These are phyloP conservation scores for Rhizopogon roseolus DNA, from an alignment of 768 basidiomycete genomes.

Conservation along the genomic window DNA sequence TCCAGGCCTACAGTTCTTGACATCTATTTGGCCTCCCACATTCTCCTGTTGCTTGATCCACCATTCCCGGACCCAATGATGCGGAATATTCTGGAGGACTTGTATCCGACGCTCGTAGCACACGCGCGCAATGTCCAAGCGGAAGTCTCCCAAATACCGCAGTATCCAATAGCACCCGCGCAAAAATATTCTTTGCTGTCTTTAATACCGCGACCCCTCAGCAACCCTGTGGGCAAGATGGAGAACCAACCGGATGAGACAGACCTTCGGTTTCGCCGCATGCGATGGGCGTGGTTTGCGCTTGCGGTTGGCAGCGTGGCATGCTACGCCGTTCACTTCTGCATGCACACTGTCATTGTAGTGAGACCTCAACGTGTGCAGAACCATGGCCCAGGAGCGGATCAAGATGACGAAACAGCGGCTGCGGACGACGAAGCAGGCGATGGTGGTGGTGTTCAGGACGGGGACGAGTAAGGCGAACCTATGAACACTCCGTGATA, in stretches of 20 bases:
- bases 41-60: slow-evolving; percentile 53
- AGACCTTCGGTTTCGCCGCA: slow-evolving; percentile 42
- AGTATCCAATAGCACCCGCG: slow-evolving; percentile 13
- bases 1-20: slow-evolving; percentile 61
- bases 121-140: slow-evolving; percentile 53
- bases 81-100: slow-evolving; percentile 45
- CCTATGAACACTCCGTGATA: neutral
- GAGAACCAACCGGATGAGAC: slow-evolving; percentile 26
- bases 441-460: slow-evolving; percentile 2
- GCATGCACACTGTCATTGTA: neutral
- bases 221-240: slow-evolving; percentile 6
- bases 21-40: slow-evolving; percentile 61
- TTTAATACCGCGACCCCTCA: slow-evolving; percentile 31
- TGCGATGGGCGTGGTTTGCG: slow-evolving; percentile 51
- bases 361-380: neutral
- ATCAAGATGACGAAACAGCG: neutral
- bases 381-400: neutral
- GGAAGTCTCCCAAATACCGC: slow-evolving; percentile 22
- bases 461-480: slow-evolving; percentile 10
- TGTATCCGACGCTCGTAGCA: slow-evolving; percentile 51
- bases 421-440: neutral
- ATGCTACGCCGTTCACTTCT: slow-evolving; percentile 28
- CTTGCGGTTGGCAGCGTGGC: slow-evolving; percentile 38
- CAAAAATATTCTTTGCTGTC: slow-evolving; percentile 32
- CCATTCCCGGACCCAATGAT: slow-evolving; percentile 61